These are phyloP conservation scores for Candida sithepensis DNA, from an alignment of 805 yeast genomes.

Conservation along the genomic window DNA sequence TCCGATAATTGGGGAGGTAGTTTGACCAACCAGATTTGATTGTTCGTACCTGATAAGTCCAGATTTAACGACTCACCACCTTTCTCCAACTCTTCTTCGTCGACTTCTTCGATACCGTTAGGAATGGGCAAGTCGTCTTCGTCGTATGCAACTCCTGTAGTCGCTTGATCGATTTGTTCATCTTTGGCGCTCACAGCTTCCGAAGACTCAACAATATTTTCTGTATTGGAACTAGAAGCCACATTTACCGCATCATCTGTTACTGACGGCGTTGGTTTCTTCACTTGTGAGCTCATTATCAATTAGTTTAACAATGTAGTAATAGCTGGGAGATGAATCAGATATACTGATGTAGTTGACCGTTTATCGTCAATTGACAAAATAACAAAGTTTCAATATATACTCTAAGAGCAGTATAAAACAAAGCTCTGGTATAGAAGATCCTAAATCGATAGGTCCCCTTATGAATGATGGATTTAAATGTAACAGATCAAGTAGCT, in stretches of 20 bases:
- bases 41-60: slow-evolving; percentile 55
- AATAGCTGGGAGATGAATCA: too few relatives aligned
- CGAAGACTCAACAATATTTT: not conserved
- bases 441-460: too few relatives aligned
- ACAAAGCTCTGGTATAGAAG: too few relatives aligned
- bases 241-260: not conserved
- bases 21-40: slow-evolving; percentile 89
- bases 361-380: too few relatives aligned
- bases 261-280: not conserved
- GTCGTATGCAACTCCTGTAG: slow-evolving; percentile 23
- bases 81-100: slow-evolving; percentile 34
- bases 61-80: slow-evolving; percentile 72
- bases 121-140: slow-evolving; percentile 33
- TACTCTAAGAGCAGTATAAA: too few relatives aligned
- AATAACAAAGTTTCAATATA: too few relatives aligned
- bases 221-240: not conserved
- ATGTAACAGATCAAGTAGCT: too few relatives aligned
- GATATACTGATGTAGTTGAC: too few relatives aligned
- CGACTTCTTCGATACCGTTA: slow-evolving; percentile 33
- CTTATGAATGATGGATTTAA: too few relatives aligned
- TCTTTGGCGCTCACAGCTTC: not conserved
- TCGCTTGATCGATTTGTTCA: not conserved
- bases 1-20: slow-evolving; percentile 85
- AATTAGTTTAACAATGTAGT: not conserved
- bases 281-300: not conserved